phyloP scores from a whole-genome alignment of 129 eudicot species.

The Flaveria trinervia region DNA sequence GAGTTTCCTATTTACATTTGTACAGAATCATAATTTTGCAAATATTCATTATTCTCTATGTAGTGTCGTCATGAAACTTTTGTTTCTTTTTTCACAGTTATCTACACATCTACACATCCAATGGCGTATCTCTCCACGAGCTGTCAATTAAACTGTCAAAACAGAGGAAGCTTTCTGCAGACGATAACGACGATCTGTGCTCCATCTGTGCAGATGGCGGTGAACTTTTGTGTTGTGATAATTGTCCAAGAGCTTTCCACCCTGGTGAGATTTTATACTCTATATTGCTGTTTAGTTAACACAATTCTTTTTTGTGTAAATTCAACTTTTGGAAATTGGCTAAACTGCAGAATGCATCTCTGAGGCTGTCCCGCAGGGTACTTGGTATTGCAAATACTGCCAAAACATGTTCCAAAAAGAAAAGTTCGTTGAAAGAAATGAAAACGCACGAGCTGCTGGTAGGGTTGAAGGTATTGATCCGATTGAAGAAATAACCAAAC shows the following conservation, averaged over 20 bases:
- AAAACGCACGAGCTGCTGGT: conserved; percentile 88
- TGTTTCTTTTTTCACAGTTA: conserved; percentile 51
- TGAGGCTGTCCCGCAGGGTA: conserved; percentile 57
- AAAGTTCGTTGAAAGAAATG: conserved; percentile 58
- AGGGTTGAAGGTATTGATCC: conserved; percentile 67
- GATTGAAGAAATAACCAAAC: conserved; percentile 52
- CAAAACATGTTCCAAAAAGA: conserved; percentile 53
- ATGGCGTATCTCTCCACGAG: conserved; percentile 88
- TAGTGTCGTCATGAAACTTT: neutral
- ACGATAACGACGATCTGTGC: conserved; percentile 90
- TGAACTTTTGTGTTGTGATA: conserved; percentile 75
- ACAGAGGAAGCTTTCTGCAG: conserved; percentile 49
- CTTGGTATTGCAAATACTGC: conserved; percentile 82
- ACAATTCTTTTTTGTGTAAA: neutral
- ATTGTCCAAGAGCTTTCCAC: conserved; percentile 88
- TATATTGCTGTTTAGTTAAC: neutral
- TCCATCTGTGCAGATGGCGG: conserved; percentile 78
- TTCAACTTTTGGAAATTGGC: conserved; percentile 18
- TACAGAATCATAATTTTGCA: neutral
- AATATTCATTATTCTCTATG: neutral
- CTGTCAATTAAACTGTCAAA: conserved; percentile 56
- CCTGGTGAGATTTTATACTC: conserved; percentile 46
- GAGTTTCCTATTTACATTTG: conserved; percentile 30
- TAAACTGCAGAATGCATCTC: conserved; percentile 68
- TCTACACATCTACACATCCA: conserved; percentile 74